Conservation (phyloP, 306 rosid species). For the Citrullus colocynthis region DNA sequence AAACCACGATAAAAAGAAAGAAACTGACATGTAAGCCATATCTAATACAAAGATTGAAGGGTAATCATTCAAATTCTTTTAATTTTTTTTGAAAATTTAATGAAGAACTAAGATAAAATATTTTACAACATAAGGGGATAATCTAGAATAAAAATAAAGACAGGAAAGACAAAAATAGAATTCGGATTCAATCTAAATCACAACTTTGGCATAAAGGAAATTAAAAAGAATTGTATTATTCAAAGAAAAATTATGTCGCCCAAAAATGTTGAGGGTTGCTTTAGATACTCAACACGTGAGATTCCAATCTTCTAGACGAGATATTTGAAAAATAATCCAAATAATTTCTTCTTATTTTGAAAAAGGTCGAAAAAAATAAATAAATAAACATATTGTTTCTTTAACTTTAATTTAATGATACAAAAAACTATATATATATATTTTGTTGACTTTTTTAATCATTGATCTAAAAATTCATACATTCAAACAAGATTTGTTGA, state of each 20-base stretch:
- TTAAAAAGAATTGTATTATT: background rate
- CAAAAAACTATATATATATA: too few relatives aligned
- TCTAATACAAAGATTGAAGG: background rate
- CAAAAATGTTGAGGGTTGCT: background rate
- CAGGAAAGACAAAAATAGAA: background rate
- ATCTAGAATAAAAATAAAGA: background rate
- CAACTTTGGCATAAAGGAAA: background rate
- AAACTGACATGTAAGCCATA: too few relatives aligned
- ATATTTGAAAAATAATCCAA: background rate
- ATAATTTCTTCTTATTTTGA: background rate
- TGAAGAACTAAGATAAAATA: too few relatives aligned
- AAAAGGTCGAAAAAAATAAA: background rate
- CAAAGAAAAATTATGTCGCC: background rate
- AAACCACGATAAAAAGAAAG: background rate
- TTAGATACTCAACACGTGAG: background rate
- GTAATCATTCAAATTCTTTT: background rate
- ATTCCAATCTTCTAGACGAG: background rate
- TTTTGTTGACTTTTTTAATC: too few relatives aligned
- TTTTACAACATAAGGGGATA: background rate
- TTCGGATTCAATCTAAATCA: background rate
- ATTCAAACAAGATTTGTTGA: too few relatives aligned
- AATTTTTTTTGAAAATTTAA: background rate
- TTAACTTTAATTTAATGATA: too few relatives aligned
- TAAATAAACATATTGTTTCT: too few relatives aligned
- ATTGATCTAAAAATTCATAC: too few relatives aligned